These are phyloP conservation scores for Boletus reticuloceps DNA, from an alignment of 768 basidiomycete species.

Conservation along the genomic window DNA sequence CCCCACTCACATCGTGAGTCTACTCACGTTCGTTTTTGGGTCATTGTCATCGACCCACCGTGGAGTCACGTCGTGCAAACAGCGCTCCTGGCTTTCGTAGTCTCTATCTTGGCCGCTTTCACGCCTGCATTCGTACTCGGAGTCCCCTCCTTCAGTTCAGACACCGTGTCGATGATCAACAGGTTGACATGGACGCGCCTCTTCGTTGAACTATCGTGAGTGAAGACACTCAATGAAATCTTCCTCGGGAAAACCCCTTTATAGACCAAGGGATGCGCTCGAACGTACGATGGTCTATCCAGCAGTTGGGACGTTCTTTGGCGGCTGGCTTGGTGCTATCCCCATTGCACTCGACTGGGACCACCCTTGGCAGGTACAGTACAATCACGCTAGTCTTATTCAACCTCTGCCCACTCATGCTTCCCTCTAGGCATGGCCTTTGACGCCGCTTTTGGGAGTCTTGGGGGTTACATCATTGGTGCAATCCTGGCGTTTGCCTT, in stretches of 20 bases:
- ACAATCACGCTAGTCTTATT: conserved; percentile 22
- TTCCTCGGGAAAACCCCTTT: conserved; percentile 1
- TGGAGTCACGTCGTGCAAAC: conserved; percentile 58
- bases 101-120: conserved; percentile 64
- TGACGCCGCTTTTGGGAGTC: conserved; percentile 74
- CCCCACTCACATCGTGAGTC: conserved; percentile 60
- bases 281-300: conserved; percentile 84
- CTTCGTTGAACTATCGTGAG: conserved; percentile 81
- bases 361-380: conserved; percentile 88
- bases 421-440: conserved; percentile 72
- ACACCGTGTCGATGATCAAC: conserved; percentile 45
- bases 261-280: conserved; percentile 56
- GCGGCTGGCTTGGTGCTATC: conserved; percentile 78
- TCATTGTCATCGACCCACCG: not conserved
- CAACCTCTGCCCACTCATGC: not conserved
- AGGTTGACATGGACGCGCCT: conserved; percentile 74
- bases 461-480: conserved; percentile 64
- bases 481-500: conserved; percentile 53
- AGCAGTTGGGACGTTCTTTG: conserved; percentile 64
- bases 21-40: not conserved
- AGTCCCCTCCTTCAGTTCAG: conserved; percentile 45
- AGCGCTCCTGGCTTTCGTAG: conserved; percentile 62
- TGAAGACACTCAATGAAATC: conserved; percentile 17
- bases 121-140: conserved; percentile 72
- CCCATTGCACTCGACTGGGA: conserved; percentile 96